Percentiles rank a stretch among this genome's conserved stretches.
Conservation (phyloP, 352 stramenopile species). For the Globisporangium cederbergense region DNA sequence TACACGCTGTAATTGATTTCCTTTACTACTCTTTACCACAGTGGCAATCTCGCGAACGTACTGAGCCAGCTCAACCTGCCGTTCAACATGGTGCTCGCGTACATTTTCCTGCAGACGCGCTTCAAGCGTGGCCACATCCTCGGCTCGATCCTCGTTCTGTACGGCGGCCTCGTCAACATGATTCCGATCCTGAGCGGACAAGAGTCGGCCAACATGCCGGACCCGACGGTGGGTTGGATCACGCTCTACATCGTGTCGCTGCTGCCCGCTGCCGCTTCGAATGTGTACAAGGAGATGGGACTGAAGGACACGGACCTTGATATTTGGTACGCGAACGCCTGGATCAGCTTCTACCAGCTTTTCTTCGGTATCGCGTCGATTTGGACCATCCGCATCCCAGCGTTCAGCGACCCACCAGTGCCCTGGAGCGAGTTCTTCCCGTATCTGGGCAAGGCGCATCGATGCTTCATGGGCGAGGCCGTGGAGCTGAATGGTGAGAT, state of each 20-base stretch:
- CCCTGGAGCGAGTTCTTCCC: conserved; percentile 64
- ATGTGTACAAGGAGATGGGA: conserved; percentile 89
- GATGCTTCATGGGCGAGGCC: conserved; percentile 72
- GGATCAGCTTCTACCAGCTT: conserved; percentile 84
- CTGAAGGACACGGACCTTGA: conserved; percentile 86
- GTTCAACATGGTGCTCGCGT: conserved; percentile 86
- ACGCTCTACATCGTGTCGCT: conserved; percentile 74
- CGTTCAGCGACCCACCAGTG: conserved; percentile 77
- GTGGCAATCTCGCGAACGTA: conserved; percentile 83
- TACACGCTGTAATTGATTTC: background rate
- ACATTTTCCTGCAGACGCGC: conserved; percentile 69
- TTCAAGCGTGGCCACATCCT: conserved; percentile 86
- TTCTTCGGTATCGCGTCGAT: conserved; percentile 65
- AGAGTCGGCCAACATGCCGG: conserved; percentile 63
- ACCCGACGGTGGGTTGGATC: conserved; percentile 76
- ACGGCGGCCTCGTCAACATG: conserved; percentile 82
- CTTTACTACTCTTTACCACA: conserved; percentile 18
- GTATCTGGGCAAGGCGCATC: conserved; percentile 64
- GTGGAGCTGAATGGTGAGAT: conserved; percentile 64
- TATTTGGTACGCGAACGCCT: conserved; percentile 87
- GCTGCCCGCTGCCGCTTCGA: conserved; percentile 64
- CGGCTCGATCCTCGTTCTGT: conserved; percentile 81
- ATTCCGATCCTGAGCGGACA: conserved; percentile 73
- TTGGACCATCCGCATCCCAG: conserved; percentile 77
- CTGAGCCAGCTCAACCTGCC: conserved; percentile 82